Conservation (phyloP, 31 red algal species). For the Pterothamnion heteromorphum region DNA sequence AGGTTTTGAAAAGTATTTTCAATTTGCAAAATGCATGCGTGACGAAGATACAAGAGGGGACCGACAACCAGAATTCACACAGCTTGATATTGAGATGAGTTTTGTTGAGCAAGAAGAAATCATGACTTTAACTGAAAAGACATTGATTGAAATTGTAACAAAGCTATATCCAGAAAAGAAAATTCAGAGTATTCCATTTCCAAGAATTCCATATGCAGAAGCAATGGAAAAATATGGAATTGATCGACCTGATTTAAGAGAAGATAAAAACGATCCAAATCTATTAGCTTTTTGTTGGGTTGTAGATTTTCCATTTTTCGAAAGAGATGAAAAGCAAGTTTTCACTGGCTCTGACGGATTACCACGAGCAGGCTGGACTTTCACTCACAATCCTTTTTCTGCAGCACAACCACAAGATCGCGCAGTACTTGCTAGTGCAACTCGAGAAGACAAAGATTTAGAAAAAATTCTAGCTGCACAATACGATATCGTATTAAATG, state of each 20-base stretch:
- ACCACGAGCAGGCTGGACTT: not conserved
- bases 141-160: conserved; percentile 46
- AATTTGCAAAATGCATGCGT: conserved; percentile 96
- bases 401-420: conserved; percentile 63
- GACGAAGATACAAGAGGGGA: conserved; percentile 97
- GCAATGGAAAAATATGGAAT: conserved; percentile 88
- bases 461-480: conserved; percentile 60
- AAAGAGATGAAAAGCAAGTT: not conserved
- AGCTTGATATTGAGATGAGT: conserved; percentile 98
- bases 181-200: conserved; percentile 37
- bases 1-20: conserved; percentile 99
- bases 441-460: conserved; percentile 32
- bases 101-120: conserved; percentile 89
- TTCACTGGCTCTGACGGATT: not conserved
- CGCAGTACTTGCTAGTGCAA: conserved; percentile 51
- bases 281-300: conserved; percentile 16
- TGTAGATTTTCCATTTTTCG: conserved; percentile 46
- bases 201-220: conserved; percentile 80
- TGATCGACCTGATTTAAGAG: conserved; percentile 96
- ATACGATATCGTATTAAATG: conserved; percentile 98
- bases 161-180: conserved; percentile 33
- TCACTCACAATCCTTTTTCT: conserved; percentile 97
- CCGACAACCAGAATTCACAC: conserved; percentile 99
- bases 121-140: conserved; percentile 70
- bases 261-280: not conserved